Evolutionary conservation across 1,284 basidiomycete species (phyloP).

Genomic region (Cerioporus squamosus): DNA sequence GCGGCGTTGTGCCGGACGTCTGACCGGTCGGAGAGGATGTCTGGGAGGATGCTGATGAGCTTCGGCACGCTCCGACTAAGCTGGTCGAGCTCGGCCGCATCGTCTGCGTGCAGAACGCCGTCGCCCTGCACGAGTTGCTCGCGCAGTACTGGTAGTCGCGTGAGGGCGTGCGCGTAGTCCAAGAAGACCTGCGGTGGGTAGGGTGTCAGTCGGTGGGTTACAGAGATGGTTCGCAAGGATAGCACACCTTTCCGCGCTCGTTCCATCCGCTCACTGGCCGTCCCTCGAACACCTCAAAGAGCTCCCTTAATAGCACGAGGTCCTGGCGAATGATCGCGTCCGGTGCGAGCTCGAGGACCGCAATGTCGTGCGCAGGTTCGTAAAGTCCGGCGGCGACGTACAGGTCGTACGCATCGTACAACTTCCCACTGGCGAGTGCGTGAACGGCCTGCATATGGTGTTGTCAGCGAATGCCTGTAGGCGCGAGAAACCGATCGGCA

Average conservation of each 20-base stretch:
- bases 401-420: slow-evolving; percentile 80
- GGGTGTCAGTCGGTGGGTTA: slow-evolving; percentile 21
- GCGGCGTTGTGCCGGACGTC: slow-evolving; percentile 72
- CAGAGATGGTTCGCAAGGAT: no score
- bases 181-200: slow-evolving; percentile 56
- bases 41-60: slow-evolving; percentile 73
- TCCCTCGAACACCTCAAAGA: slow-evolving; percentile 74
- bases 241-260: slow-evolving; percentile 75
- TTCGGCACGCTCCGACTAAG: slow-evolving; percentile 65
- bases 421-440: slow-evolving; percentile 63
- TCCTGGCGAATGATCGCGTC: slow-evolving; percentile 89
- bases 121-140: slow-evolving; percentile 48
- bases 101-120: slow-evolving; percentile 48
- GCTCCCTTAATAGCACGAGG: slow-evolving; percentile 67
- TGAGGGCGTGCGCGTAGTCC: slow-evolving; percentile 72
- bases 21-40: slow-evolving; percentile 59
- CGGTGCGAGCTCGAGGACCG: slow-evolving; percentile 84
- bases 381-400: slow-evolving; percentile 76
- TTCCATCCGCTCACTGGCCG: slow-evolving; percentile 76
- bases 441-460: slow-evolving; percentile 58
- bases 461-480: not conserved
- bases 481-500: not conserved
- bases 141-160: slow-evolving; percentile 60
- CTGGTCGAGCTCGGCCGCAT: slow-evolving; percentile 60
- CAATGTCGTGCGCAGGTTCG: slow-evolving; percentile 81